These are phyloP conservation scores for Mrakia frigida DNA, from an alignment of 768 basidiomycete genomes.

Conservation along the genomic window DNA sequence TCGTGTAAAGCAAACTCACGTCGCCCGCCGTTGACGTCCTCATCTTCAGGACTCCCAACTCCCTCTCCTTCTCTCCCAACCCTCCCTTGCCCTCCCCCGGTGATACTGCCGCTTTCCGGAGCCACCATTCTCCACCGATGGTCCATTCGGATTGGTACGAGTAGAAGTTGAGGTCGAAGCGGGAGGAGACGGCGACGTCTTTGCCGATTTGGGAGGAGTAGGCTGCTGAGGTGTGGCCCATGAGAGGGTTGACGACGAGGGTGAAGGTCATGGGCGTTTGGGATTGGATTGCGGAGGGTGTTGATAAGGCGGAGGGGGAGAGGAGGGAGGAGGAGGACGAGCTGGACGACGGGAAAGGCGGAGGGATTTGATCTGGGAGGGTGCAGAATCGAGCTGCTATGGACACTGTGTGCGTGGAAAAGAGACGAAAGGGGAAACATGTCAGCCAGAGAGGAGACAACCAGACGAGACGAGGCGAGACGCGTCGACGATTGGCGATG, in stretches of 20 bases:
- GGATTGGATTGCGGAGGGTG: conserved; percentile 45
- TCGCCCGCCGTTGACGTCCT: conserved; percentile 46
- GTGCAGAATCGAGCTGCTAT: conserved; percentile 93
- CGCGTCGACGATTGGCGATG: not conserved
- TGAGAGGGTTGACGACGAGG: conserved; percentile 90
- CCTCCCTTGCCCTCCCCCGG: too few relatives aligned
- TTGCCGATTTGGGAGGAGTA: conserved; percentile 82
- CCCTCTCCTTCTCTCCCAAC: conserved; percentile 32
- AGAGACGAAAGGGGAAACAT: not conserved
- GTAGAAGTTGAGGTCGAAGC: conserved; percentile 92
- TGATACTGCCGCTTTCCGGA: conserved; percentile 49
- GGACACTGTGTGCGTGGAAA: conserved; percentile 56
- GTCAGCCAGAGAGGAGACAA: not conserved
- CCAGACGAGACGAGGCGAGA: not conserved
- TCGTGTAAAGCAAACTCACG: conserved; percentile 88
- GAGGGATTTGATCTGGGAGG: conserved; percentile 56
- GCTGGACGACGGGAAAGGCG: not conserved
- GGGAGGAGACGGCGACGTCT: conserved; percentile 77
- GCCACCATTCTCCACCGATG: conserved; percentile 94
- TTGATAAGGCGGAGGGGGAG: not conserved
- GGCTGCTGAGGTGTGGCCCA: conserved; percentile 85
- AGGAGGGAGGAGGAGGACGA: conserved; percentile 41
- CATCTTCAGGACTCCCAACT: conserved; percentile 16
- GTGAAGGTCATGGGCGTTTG: conserved; percentile 94
- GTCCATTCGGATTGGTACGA: conserved; percentile 96